Conservation (phyloP, 495 filamentous ascomycete genomes). For the Lasiosphaeriaceae sp. region DNA sequence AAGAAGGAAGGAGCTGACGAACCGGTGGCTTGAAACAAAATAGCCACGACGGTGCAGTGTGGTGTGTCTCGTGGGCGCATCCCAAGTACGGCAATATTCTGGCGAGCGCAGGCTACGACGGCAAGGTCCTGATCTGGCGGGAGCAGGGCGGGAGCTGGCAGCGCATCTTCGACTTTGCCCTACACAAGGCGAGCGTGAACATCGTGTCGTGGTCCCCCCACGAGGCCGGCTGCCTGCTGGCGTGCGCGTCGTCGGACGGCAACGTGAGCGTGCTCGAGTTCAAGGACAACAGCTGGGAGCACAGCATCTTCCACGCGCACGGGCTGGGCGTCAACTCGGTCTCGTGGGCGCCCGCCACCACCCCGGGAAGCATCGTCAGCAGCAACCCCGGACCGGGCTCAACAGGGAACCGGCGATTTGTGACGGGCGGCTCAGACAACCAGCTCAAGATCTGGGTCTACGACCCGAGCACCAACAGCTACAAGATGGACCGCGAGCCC, state of each 20-base stretch:
- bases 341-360: constrained; percentile 84
- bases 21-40: not conserved
- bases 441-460: constrained; percentile 81
- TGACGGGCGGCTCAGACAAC: constrained; percentile 92
- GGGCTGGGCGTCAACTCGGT: constrained; percentile 91
- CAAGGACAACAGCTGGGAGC: constrained; percentile 84
- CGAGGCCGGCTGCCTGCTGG: constrained; percentile 89
- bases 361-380: constrained; percentile 74
- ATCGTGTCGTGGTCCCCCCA: constrained; percentile 96
- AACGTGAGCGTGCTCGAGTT: constrained; percentile 92
- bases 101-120: constrained; percentile 89
- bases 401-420: constrained; percentile 68
- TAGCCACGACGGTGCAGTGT: constrained; percentile 93
- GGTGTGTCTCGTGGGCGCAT: constrained; percentile 96
- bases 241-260: constrained; percentile 90
- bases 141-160: constrained; percentile 74
- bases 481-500: constrained; percentile 52
- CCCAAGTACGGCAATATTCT: constrained; percentile 98
- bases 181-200: constrained; percentile 93
- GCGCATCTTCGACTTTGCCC: constrained; percentile 81
- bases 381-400: constrained; percentile 58
- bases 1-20: not conserved
- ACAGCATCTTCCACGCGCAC: constrained; percentile 87
- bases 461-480: constrained; percentile 44
- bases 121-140: constrained; percentile 97